Conservation (phyloP, 768 basidiomycete genomes). For the Boletellus ananiceps region DNA sequence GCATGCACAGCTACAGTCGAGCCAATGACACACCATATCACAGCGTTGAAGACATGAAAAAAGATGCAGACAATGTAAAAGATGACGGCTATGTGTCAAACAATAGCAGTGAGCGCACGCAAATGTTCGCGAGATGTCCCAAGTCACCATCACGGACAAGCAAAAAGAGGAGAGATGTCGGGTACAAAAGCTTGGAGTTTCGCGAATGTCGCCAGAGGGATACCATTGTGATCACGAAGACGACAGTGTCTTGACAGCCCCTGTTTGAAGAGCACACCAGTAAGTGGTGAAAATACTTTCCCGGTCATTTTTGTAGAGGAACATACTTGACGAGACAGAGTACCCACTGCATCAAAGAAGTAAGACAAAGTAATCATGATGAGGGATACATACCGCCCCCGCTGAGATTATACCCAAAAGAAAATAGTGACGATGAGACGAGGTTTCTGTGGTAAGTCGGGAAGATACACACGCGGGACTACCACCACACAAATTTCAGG, state of each 20-base stretch:
- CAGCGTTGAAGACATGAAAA: background rate
- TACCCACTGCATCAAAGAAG: no score
- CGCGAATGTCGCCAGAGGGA: conserved; percentile 7
- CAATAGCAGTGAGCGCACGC: background rate
- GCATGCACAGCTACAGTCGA: background rate
- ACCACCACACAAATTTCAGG: background rate
- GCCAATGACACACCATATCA: conserved; percentile 4
- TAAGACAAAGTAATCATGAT: background rate
- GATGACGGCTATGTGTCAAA: background rate
- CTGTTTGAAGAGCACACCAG: background rate
- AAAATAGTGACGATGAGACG: background rate
- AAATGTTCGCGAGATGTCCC: no score
- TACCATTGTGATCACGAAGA: conserved; percentile 3
- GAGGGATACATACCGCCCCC: background rate
- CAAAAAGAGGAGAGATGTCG: conserved; percentile 2
- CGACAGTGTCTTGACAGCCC: conserved; percentile 4
- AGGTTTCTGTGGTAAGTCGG: background rate
- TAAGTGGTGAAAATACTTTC: no score
- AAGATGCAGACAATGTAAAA: conserved; percentile 7
- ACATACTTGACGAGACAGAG: no score
- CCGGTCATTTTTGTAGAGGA: no score
- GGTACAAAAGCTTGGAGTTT: conserved; percentile 1
- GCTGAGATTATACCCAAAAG: background rate
- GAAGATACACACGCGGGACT: conserved; percentile 2
- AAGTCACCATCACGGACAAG: conserved; percentile 14